phyloP scores from a whole-genome alignment of 805 yeast species.

The Wickerhamiella azymoides region DNA sequence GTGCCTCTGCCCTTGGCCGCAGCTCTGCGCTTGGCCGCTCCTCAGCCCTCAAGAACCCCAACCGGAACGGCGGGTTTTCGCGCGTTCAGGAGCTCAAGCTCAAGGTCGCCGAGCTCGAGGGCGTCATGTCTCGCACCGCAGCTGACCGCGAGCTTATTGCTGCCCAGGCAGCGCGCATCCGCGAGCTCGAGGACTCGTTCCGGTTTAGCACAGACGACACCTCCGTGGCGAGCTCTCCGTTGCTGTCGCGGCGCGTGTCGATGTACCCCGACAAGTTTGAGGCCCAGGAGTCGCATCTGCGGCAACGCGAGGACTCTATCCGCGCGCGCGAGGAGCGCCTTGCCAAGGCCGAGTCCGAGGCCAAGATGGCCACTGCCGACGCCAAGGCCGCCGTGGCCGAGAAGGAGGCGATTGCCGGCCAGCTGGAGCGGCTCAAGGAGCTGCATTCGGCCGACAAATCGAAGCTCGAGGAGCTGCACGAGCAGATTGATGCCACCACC shows the following conservation, averaged over 20 bases:
- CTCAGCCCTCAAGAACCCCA: constrained; percentile 11
- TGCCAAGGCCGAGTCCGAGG: constrained; percentile 9
- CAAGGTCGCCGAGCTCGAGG: constrained; percentile 21
- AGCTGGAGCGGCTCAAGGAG: constrained; percentile 3
- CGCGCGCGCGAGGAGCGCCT: constrained; percentile 8
- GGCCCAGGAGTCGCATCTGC: constrained; percentile 13
- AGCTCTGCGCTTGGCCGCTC: constrained; percentile 9
- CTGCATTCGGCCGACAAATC: constrained; percentile 8
- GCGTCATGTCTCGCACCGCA: constrained; percentile 17
- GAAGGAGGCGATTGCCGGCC: constrained; percentile 8
- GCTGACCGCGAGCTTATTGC: constrained; percentile 16
- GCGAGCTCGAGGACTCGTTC: constrained; percentile 14
- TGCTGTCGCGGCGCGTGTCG: constrained; percentile 4
- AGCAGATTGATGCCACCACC: constrained; percentile 16
- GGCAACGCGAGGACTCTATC: constrained; percentile 7
- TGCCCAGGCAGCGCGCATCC: constrained; percentile 15
- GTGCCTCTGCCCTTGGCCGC: constrained; percentile 5
- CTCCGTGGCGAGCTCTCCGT: neutral
- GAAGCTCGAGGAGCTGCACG: constrained; percentile 12
- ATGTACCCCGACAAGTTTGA: constrained; percentile 6
- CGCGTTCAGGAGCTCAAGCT: constrained; percentile 20
- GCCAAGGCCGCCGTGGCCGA: constrained; percentile 8
- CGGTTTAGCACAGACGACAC: neutral
- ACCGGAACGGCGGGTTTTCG: constrained; percentile 2
- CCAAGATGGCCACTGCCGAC: constrained; percentile 10